Percentiles rank a stretch among this genome's conserved stretches.
phyloP scores from a whole-genome alignment of 805 yeast species.

The Saccharomycopsis microspora region DNA sequence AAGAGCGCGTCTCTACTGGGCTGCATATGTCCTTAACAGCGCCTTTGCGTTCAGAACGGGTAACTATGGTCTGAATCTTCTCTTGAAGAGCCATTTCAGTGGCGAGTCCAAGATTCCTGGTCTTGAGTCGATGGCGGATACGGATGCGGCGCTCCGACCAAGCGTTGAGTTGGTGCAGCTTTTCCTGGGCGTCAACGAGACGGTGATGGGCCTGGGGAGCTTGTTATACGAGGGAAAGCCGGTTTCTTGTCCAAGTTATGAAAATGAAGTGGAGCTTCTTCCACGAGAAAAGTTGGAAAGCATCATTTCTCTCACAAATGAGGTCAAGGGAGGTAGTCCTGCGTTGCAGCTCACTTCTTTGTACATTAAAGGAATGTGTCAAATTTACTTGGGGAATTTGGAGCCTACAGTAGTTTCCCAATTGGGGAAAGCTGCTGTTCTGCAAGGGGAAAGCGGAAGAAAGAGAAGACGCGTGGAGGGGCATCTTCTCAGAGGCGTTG shows the following conservation, averaged over 20 bases:
- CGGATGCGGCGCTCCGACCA: conserved; percentile 25
- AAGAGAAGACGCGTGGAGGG: too few relatives aligned
- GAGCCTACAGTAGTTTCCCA: too few relatives aligned
- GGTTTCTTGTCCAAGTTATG: neutral
- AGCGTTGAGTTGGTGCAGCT: conserved; percentile 25
- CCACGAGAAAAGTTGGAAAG: too few relatives aligned
- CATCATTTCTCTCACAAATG: too few relatives aligned
- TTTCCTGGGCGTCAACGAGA: conserved; percentile 21
- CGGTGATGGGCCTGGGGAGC: neutral
- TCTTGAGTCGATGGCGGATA: conserved; percentile 24
- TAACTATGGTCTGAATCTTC: conserved; percentile 10
- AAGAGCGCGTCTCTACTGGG: conserved; percentile 34
- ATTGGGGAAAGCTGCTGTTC: too few relatives aligned
- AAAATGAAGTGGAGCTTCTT: conserved; percentile 2
- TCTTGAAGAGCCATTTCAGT: conserved; percentile 6
- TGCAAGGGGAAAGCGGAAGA: too few relatives aligned
- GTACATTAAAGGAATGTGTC: too few relatives aligned
- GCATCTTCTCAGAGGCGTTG: too few relatives aligned
- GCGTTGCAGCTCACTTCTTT: too few relatives aligned
- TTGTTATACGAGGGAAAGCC: neutral
- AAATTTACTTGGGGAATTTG: too few relatives aligned
- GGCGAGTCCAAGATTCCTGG: conserved; percentile 23
- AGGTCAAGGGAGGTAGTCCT: too few relatives aligned
- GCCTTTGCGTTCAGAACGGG: conserved; percentile 8
- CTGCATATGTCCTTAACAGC: conserved; percentile 25